phyloP scores from a whole-genome alignment of 2,329 filamentous ascomycete genomes.

The Diaporthe vaccinii region DNA sequence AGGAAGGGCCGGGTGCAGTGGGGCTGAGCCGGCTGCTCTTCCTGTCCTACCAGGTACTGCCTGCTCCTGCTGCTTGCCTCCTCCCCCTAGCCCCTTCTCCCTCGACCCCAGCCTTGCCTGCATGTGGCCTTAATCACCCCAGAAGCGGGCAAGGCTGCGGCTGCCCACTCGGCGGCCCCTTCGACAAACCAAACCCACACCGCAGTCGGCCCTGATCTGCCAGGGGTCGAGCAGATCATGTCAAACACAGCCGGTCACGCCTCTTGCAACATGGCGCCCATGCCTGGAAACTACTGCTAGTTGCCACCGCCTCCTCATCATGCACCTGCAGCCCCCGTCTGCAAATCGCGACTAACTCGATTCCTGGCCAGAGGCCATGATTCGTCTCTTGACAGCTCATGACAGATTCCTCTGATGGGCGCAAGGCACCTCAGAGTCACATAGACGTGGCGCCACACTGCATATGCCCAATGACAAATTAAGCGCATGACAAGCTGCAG shows the following conservation, averaged over 20 bases:
- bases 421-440: background rate
- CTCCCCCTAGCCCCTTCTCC: background rate
- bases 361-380: background rate
- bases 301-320: conserved; percentile 12
- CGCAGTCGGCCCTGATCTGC: background rate
- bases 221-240: conserved; percentile 26
- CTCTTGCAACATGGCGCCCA: conserved; percentile 12
- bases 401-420: background rate
- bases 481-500: conserved; percentile 10
- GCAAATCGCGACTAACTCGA: background rate
- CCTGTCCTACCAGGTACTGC: background rate
- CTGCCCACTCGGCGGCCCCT: conserved; percentile 5
- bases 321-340: background rate
- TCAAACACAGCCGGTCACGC: conserved; percentile 18
- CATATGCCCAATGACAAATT: background rate
- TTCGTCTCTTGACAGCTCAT: background rate
- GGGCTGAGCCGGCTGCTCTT: conserved; percentile 16
- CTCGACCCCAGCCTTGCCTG: too few species aligned
- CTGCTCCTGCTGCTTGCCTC: background rate
- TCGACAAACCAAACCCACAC: conserved; percentile 2
- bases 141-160: background rate
- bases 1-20: conserved; percentile 15
- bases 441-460: background rate
- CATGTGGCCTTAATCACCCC: background rate
- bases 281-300: conserved; percentile 2